phyloP scores from a whole-genome alignment of 257 asterid genomes.

The Mentha longifolia region DNA sequence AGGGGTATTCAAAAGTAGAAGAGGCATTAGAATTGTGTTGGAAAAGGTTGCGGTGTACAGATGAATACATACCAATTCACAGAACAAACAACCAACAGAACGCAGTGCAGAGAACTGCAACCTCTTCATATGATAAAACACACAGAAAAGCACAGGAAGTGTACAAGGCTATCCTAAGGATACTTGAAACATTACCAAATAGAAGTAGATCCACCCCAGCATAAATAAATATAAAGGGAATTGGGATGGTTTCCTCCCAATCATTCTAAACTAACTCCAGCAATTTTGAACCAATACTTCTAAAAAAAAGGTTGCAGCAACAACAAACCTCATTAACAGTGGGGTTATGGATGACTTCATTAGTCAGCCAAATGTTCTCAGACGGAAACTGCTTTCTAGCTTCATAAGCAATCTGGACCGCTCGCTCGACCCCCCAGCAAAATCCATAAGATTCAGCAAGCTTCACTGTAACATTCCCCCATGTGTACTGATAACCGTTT shows the following conservation, averaged over 20 bases:
- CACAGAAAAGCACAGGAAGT: too few relatives aligned
- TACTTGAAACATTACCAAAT: neutral
- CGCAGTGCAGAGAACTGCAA: neutral
- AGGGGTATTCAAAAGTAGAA: neutral
- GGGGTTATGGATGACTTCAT: slow-evolving; percentile 95
- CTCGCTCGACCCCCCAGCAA: slow-evolving; percentile 99
- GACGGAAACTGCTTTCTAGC: slow-evolving; percentile 88
- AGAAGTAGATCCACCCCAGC: neutral
- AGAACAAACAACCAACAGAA: neutral
- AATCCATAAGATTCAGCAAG: slow-evolving; percentile 97
- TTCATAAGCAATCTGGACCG: slow-evolving; percentile 98
- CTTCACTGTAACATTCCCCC: slow-evolving; percentile 90
- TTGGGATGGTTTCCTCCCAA: slow-evolving; percentile 5
- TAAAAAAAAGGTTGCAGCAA: slow-evolving; percentile 10
- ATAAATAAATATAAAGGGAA: neutral
- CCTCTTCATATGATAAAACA: too few relatives aligned
- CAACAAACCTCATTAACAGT: slow-evolving; percentile 80
- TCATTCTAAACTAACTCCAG: neutral
- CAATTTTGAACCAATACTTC: neutral
- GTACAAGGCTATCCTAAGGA: too few relatives aligned
- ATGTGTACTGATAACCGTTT: slow-evolving; percentile 73
- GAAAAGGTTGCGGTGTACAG: neutral
- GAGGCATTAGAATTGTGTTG: neutral
- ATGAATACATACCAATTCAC: too few relatives aligned
- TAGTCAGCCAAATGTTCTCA: slow-evolving; percentile 89